Base-by-base conservation (phyloP, 2,329 filamentous ascomycete genomes). In the Aschersonia sp. region DNA sequence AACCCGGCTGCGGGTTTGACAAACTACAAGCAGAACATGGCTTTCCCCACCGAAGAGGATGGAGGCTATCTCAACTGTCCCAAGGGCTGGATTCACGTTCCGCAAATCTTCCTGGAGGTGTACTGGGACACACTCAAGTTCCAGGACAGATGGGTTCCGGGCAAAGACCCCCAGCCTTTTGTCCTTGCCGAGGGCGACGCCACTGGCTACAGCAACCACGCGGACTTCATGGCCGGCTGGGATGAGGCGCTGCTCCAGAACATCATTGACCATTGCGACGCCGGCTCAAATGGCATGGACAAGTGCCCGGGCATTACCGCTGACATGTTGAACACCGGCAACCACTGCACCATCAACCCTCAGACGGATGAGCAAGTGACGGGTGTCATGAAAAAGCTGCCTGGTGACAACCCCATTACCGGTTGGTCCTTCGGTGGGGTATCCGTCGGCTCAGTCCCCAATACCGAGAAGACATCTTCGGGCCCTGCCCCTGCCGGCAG, bases 221-320 rank as follows among this genome's bases (percentile, higher is more conserved):
- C 72, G 44, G 83, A 88, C 62, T 87, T 88, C 66, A 63, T 84
- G 53, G 78, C 83, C 52, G 83, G 76, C 12, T 88, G 85, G 85
- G 78, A 87, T 54, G 69, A 75, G 51, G 61, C 68, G 31, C 70
- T 73, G 43, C 77, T 86, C 45, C 79, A 83, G 62, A 68, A 74
- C 51, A 82, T 84, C 53, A 79, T 86, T 54, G 71, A 83, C 58
- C 75, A 68, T 46, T 87, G 85, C 68, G 68, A 79, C 55, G 75
- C 73, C 43, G 73, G 77, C 45, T 72, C 72, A 49, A 53, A 58
- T 6, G 77, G 76, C 45, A 79, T 86, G 67, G 74, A 82, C 52
- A 68, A 73, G 53, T 87, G 81, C 66, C 70, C 73, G 5, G 69
- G 72, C 42, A 70, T 83, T 49, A 68, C 71, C 47, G 73, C 74